Base-by-base conservation (phyloP, 306 rosid species). In the Cicer arietinum region DNA sequence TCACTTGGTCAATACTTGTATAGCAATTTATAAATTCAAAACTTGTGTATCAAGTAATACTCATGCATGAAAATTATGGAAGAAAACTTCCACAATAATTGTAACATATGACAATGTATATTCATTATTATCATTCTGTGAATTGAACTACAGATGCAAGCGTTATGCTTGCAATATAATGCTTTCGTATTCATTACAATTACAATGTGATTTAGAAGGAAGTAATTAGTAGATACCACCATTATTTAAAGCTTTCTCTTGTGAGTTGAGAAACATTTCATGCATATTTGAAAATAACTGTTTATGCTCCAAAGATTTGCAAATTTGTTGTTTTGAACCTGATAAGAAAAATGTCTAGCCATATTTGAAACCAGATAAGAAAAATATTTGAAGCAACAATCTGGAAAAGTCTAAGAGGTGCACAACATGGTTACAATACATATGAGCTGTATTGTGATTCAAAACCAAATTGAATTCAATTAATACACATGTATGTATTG, bases 1-100 rank as follows among this genome's bases (percentile, higher is more conserved):
- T 77, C 47, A 14, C 18, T 35, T 60, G 70, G 53, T 51, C 65
- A 57, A 67, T 74, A 67, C 77, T 40, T 48, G 83, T 69, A 84
- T 70, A 75, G 79, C 69, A 57, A 58, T 40, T 50, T 54, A 69
- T 63, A 44, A 69, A 56, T 59, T 74, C 73, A 35, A 78, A 16
- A 50, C 52, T 46, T 73, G 72, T 72, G 69, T 73, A 77, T 66
- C 17, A 60, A 6, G 42, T 35, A 35, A 60, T 60, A 37, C 45
- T 37, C 67, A 37, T 60, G 67, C 67, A 60, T 60, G 66, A 35
- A 13, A 60, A 39, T 35, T 60, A 13, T 60, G 20, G 45, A 60
- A 60, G 20, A 13, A 39, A 35, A 60, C 67, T 35, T 60, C 67
- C 67, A 60, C 45, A 13, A 35, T 60, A 20, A 60, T 60, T 58